Conservation (phyloP, 2,329 filamentous ascomycete species). For the Pseudomassariella vexata region DNA sequence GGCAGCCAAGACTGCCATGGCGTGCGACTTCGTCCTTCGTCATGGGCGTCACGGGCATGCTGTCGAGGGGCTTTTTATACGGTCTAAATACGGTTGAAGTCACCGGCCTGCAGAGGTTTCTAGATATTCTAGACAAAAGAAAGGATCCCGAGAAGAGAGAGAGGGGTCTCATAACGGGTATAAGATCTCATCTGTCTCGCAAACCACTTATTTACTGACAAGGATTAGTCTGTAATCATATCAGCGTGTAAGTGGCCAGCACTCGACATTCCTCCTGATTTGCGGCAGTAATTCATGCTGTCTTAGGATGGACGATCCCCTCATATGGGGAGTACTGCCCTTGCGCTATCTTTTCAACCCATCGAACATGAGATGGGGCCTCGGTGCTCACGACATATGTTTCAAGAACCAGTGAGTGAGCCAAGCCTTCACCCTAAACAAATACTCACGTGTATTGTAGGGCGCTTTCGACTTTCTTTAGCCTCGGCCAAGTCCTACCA, state of each 20-base stretch:
- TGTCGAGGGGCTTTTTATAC: conserved; percentile 71
- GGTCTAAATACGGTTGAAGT: conserved; percentile 70
- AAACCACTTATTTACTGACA: conserved; percentile 9
- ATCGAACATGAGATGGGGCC: conserved; percentile 75
- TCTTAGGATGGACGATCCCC: conserved; percentile 80
- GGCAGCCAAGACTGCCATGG: conserved; percentile 60
- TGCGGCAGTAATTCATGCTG: conserved; percentile 12
- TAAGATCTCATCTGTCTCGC: conserved; percentile 3
- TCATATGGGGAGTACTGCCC: conserved; percentile 89
- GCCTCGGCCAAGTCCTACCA: conserved; percentile 81
- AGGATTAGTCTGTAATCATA: conserved; percentile 74
- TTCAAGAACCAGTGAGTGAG: conserved; percentile 71
- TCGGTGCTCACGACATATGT: conserved; percentile 93
- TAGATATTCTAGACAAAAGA: conserved; percentile 69
- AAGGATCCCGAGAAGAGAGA: conserved; percentile 59
- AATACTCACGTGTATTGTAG: conserved; percentile 35
- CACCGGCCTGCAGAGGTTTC: conserved; percentile 68
- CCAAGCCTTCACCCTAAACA: not conserved
- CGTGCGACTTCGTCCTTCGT: conserved; percentile 66
- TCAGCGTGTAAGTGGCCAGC: conserved; percentile 67
- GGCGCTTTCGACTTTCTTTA: conserved; percentile 72
- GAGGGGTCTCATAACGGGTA: conserved; percentile 79
- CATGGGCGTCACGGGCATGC: conserved; percentile 65
- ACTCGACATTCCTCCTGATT: conserved; percentile 2
- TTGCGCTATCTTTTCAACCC: conserved; percentile 65